Percentiles rank a stretch among this genome's conserved stretches.
These are phyloP conservation scores for Colletotrichum shisoi DNA, from an alignment of 2,329 filamentous ascomycete genomes.

Conservation along the genomic window DNA sequence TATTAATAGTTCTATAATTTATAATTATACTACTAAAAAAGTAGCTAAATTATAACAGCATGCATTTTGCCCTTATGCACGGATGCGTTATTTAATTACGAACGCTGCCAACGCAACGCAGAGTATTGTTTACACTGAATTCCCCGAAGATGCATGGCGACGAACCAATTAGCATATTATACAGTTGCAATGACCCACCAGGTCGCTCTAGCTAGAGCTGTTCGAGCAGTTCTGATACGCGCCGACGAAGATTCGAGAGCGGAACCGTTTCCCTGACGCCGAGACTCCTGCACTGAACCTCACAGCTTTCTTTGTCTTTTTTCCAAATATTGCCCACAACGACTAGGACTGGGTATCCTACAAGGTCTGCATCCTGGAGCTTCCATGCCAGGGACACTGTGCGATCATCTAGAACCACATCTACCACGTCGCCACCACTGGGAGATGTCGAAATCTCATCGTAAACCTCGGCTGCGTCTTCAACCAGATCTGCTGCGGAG, in stretches of 20 bases:
- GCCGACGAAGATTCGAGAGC: slow-evolving; percentile 55
- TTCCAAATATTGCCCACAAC: slow-evolving; percentile 78
- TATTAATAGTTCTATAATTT: too few species aligned
- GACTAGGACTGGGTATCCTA: slow-evolving; percentile 86
- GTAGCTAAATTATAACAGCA: too few species aligned
- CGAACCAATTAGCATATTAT: neutral
- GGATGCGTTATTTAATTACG: too few species aligned
- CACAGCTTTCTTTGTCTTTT: slow-evolving; percentile 65
- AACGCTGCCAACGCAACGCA: too few species aligned
- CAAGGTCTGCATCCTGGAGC: slow-evolving; percentile 84
- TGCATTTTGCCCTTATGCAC: too few species aligned
- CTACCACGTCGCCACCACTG: slow-evolving; percentile 50
- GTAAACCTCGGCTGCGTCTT: slow-evolving; percentile 67
- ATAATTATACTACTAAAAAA: too few species aligned
- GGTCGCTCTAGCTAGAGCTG: slow-evolving; percentile 53
- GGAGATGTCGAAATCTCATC: slow-evolving; percentile 60
- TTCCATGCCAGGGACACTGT: slow-evolving; percentile 78
- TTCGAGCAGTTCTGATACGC: slow-evolving; percentile 59
- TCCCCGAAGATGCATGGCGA: neutral
- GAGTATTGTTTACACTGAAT: neutral
- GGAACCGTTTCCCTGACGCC: slow-evolving; percentile 67
- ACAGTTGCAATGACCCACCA: neutral
- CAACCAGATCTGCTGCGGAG: slow-evolving; percentile 55
- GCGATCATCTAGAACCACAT: slow-evolving; percentile 79
- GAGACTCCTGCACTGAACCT: slow-evolving; percentile 80